Evolutionary conservation across 1,284 basidiomycete genomes (phyloP).

Genomic region (Gymnopus androsaceus): DNA sequence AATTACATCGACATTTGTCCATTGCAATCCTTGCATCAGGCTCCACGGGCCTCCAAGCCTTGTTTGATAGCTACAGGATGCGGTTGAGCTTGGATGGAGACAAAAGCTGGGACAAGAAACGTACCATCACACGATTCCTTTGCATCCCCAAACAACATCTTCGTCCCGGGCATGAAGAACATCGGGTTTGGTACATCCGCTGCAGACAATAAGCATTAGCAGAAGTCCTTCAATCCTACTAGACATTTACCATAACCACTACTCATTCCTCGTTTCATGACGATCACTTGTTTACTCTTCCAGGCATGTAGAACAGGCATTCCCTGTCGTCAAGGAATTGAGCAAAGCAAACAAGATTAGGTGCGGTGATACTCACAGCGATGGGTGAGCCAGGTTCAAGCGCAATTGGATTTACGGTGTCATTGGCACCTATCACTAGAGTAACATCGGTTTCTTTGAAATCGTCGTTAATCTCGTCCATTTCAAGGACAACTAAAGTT

Average conservation of each 20-base stretch:
- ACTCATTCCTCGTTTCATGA: constrained; percentile 88
- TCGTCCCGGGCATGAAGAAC: constrained; percentile 86
- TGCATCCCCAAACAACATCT: constrained; percentile 88
- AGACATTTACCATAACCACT: constrained; percentile 70
- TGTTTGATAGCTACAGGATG: constrained; percentile 62
- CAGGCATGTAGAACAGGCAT: constrained; percentile 89
- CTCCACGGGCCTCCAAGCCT: constrained; percentile 44
- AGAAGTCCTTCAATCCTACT: background rate
- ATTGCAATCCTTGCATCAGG: no score
- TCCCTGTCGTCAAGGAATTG: constrained; percentile 41
- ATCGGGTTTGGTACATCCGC: constrained; percentile 88
- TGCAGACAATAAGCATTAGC: constrained; percentile 30
- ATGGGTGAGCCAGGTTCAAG: constrained; percentile 84
- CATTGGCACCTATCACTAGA: constrained; percentile 86
- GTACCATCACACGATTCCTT: constrained; percentile 83
- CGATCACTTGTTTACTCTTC: constrained; percentile 88
- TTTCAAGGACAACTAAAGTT: constrained; percentile 74
- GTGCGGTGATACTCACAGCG: constrained; percentile 43
- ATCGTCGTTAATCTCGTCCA: constrained; percentile 92
- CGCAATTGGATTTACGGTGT: constrained; percentile 87
- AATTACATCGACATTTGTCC: no score
- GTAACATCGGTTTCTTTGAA: constrained; percentile 83
- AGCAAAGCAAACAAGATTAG: background rate
- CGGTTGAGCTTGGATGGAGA: no score
- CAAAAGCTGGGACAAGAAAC: constrained; percentile 20